A percentile compares a stretch with the other conserved stretches of the same genome.
These are phyloP conservation scores for Phylloporus rhodoxanthus DNA, from an alignment of 768 basidiomycete genomes.

Conservation along the genomic window DNA sequence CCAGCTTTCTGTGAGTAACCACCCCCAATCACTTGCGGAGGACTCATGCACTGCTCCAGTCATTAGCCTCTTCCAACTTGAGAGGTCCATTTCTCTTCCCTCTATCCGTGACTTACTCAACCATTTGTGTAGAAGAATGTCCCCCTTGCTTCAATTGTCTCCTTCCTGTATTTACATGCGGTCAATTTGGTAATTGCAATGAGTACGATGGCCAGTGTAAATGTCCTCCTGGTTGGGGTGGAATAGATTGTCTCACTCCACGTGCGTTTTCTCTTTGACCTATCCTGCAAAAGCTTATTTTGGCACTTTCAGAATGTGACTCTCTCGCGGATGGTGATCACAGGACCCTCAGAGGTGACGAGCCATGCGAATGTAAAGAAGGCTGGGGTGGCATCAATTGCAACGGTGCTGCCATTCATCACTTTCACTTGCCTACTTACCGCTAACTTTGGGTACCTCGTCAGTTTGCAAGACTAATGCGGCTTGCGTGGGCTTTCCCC, in stretches of 20 bases:
- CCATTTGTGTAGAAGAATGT: slow-evolving; percentile 44
- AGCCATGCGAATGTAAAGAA: slow-evolving; percentile 83
- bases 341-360: slow-evolving; percentile 70
- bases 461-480: slow-evolving; percentile 81
- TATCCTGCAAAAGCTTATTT: not conserved
- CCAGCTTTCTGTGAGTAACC: slow-evolving; percentile 22
- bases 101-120: not conserved
- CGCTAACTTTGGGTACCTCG: not conserved
- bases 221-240: slow-evolving; percentile 96
- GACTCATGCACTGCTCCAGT: slow-evolving; percentile 14
- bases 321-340: slow-evolving; percentile 88
- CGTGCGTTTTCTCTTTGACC: slow-evolving; percentile 48
- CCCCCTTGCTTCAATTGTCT: slow-evolving; percentile 96
- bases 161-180: slow-evolving; percentile 85
- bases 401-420: slow-evolving; percentile 59
- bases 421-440: not conserved
- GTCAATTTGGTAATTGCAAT: slow-evolving; percentile 88
- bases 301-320: slow-evolving; percentile 67
- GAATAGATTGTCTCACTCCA: slow-evolving; percentile 88
- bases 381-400: slow-evolving; percentile 97
- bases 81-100: slow-evolving; percentile 9
- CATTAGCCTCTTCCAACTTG: slow-evolving; percentile 14
- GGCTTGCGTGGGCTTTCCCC: slow-evolving; percentile 75
- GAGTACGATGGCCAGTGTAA: slow-evolving; percentile 93
- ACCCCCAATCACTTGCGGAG: not conserved